A percentile compares a stretch with the other conserved stretches of the same genome.
These are phyloP conservation scores for Houttuynia cordata DNA, from an alignment of 164 flowering plant genomes.

Conservation along the genomic window DNA sequence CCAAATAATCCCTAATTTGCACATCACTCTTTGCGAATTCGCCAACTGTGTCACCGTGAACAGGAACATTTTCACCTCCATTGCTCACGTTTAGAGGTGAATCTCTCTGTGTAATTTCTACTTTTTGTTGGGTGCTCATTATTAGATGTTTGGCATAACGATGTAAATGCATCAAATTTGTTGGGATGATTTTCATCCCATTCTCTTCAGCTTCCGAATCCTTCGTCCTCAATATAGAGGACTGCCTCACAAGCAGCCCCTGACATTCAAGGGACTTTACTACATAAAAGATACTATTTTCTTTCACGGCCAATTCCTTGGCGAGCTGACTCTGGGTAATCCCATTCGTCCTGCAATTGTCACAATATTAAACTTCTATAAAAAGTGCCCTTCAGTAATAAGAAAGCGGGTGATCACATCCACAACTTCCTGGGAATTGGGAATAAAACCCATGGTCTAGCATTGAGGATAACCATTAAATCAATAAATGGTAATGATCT, in stretches of 20 bases:
- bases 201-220: conserved; percentile 28
- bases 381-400: background rate
- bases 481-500: too few relatives aligned
- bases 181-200: conserved; percentile 27
- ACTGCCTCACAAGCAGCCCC: conserved; percentile 62
- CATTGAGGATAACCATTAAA: too few relatives aligned
- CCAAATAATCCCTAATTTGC: conserved; percentile 64
- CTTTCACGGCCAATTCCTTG: conserved; percentile 55
- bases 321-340: conserved; percentile 73
- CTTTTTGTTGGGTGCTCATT: conserved; percentile 45
- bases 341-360: conserved; percentile 53
- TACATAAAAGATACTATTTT: conserved; percentile 59
- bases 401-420: background rate
- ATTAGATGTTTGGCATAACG: conserved; percentile 68
- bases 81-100: conserved; percentile 12
- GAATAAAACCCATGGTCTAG: too few relatives aligned
- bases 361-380: background rate
- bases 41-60: conserved; percentile 18
- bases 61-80: conserved; percentile 17
- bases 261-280: conserved; percentile 62
- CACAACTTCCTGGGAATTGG: too few relatives aligned
- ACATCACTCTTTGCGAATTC: conserved; percentile 39
- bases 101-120: conserved; percentile 60
- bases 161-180: conserved; percentile 62
- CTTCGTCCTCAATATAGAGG: conserved; percentile 57